Base-by-base conservation (phyloP, 176 grass and related monocot genomes). In the Triticum dicoccoides region DNA sequence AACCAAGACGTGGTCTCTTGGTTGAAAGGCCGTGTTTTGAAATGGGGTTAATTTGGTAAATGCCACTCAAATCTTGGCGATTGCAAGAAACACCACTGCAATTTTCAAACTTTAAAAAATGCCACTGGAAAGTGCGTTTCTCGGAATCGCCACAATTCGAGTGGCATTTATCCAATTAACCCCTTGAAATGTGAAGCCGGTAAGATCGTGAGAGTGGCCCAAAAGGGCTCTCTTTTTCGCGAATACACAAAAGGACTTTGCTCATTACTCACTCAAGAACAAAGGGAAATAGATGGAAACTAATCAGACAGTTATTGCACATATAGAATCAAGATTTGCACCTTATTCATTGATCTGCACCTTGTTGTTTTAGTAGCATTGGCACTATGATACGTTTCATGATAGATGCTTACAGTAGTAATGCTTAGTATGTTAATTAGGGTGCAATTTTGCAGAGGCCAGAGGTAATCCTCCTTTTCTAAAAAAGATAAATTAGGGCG, bases 361-460 rank as follows among this genome's bases (percentile, higher is more conserved):
- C 72, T 75, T 49, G 70, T 44, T 63, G 21, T 17, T 38, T 70
- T 56, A 69, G 15, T 17, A 29, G 11, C 29, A 64, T 39, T 64
- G 77, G 51, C 10, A 65, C 12, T 81, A 77, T 15, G 3, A 25
- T 23, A 23, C 23, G 8, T 74, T 49, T 45, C n/a, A 13, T 73
- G 69, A 73, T 73, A 44, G 5, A 49, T 49, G 45, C 11, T 4
- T 12, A 52, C 49, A 21, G 2, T 21, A 27, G 6, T 29, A 75
- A 14, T 25, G 8, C 71, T 47, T 52, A 30, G 29, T 76, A 82
- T 29, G 39, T 49, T 76, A 9, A 61, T 56, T 83, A 42, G 24
- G 11, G 73, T 87, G 65, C 33, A 75, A 24, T 90, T 90, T 90
- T 85, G 80, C 59, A 29, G 14, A 30, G 29, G 29, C 29, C 1